These are phyloP conservation scores for Lunasporangiospora selenospora DNA, from an alignment of 192 early-diverging fungal genomes.

Conservation along the genomic window DNA sequence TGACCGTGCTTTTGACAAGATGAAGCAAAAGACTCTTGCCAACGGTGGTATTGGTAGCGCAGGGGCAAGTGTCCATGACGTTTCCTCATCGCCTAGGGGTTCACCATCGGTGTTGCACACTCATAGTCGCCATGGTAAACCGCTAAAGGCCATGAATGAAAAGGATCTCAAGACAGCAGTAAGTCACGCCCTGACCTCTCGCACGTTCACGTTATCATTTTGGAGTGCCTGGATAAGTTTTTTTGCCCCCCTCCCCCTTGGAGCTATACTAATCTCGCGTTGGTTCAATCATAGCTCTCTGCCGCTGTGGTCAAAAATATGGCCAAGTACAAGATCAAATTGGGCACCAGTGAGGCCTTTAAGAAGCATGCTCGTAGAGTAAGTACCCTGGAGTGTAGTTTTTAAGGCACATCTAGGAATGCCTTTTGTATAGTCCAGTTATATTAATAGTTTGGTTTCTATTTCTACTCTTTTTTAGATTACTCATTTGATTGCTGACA, in stretches of 20 bases:
- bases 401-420: not conserved
- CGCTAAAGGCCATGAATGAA: slow-evolving; percentile 37
- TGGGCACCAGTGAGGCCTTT: slow-evolving; percentile 58
- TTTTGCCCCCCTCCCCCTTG: too few species aligned
- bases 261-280: too few species aligned
- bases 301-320: slow-evolving; percentile 44
- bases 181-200: too few species aligned
- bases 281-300: slow-evolving; percentile 13
- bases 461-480: slow-evolving; percentile 35
- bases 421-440: not conserved
- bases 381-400: not conserved
- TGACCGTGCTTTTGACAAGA: slow-evolving; percentile 43
- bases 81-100: too few species aligned
- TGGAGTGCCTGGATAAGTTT: too few species aligned
- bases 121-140: slow-evolving; percentile 28
- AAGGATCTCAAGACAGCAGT: slow-evolving; percentile 43
- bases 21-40: slow-evolving; percentile 43
- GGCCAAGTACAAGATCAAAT: slow-evolving; percentile 53
- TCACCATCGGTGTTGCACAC: slow-evolving; percentile 13
- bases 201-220: too few species aligned
- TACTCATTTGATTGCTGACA: slow-evolving; percentile 62
- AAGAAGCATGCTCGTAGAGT: slow-evolving; percentile 62
- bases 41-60: slow-evolving; percentile 44
- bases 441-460: not conserved
- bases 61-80: slow-evolving; percentile 42